Percentiles rank a stretch among this genome's conserved stretches.
Conservation (phyloP, 2,329 filamentous ascomycete genomes). For the Trichoderma atroviride region DNA sequence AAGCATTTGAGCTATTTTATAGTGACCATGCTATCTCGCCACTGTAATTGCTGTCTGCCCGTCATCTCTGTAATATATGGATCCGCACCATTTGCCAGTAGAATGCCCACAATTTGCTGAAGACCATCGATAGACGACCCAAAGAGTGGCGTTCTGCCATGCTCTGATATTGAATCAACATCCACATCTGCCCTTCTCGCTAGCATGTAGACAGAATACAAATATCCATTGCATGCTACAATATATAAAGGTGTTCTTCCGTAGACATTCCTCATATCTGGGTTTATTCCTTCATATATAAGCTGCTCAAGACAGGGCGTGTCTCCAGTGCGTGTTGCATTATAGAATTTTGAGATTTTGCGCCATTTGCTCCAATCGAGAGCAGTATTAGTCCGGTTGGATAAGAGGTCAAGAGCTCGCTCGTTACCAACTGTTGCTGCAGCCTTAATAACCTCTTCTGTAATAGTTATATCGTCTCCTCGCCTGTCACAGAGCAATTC, state of each 20-base stretch:
- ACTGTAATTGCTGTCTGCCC: too few species aligned
- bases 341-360: background rate
- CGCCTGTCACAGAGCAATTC: background rate
- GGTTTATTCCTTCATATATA: background rate
- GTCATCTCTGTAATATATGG: too few species aligned
- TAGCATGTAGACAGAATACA: too few species aligned
- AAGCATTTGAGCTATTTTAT: too few species aligned
- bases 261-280: background rate
- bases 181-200: background rate
- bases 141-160: conserved; percentile 35
- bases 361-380: background rate
- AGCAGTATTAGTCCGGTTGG: background rate
- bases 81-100: too few species aligned
- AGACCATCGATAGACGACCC: background rate
- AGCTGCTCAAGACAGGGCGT: too few species aligned
- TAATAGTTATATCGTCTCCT: background rate
- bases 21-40: too few species aligned
- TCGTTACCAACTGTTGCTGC: background rate
- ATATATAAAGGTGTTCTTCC: background rate
- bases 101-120: too few species aligned
- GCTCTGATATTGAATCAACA: conserved; percentile 21
- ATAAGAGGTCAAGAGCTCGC: too few species aligned
- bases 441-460: background rate
- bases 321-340: background rate
- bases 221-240: background rate